Base-by-base conservation (phyloP, 2,329 filamentous ascomycete genomes). In the Alternaria gansuensis region DNA sequence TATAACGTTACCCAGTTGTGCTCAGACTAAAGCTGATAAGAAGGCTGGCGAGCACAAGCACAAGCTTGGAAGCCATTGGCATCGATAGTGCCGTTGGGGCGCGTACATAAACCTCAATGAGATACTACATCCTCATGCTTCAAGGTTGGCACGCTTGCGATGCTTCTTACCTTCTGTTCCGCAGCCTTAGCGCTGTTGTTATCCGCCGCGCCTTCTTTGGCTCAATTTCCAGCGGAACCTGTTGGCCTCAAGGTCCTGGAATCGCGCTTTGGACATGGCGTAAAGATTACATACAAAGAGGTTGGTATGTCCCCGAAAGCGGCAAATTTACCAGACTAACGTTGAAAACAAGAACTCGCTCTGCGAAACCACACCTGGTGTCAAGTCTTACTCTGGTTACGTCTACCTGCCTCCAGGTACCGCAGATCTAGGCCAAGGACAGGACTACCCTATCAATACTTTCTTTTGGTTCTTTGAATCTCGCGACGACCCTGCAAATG, bases 321-420 rank as follows among this genome's bases (percentile, higher is more conserved):
- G 4, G 11, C 10, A 3, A 45, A 14, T 24, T n/a, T 44, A 2
- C 9, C 6, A 5, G 11, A 48, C 51, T 62, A 31, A 62, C 29
- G n/a, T 21, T 3, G 17, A 24, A 17, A 14, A 28, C 10, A 43
- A 67, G 62, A 68, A 69, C 13, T 82, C 82, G 5, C 83, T 84
- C 57, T 85, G 83, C 65, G 83, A 86, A 74, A 82, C 80, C 1
- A 83, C 81, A 3, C 81, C 81, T 1, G 79, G 79, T 21, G 82
- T 85, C 37, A 84, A 84, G 52, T 83, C 80, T 4, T 85, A 81
- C 64, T 80, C 82, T 9, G 82, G 83, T 45, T 85, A 85, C 64
- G 78, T 83, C 9, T 57, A 65, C 39, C 60, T 68, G 9, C 67
- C 67, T 8, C 58, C 59, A 9, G 55, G 64, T 28, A 64, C 67